These are phyloP conservation scores for Sphagnum tenellum DNA, from an alignment of 225 moss, liverwort and hornwort species.

Conservation along the genomic window DNA sequence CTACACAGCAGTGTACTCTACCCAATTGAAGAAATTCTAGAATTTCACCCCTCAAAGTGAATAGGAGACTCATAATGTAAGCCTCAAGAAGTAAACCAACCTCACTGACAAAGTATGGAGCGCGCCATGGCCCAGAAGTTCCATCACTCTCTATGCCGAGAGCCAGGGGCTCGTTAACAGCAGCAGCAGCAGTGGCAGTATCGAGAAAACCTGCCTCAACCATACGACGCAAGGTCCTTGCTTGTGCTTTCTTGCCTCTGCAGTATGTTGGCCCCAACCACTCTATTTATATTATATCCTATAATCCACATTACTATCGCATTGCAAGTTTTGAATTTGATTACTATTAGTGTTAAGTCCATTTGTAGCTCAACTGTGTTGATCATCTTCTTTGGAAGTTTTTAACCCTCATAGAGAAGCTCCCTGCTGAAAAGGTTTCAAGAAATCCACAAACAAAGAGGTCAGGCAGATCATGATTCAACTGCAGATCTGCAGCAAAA, in stretches of 20 bases:
- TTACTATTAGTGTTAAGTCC: too few relatives aligned
- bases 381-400: too few relatives aligned
- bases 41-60: too few relatives aligned
- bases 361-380: too few relatives aligned
- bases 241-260: slow-evolving; percentile 86
- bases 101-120: slow-evolving; percentile 97
- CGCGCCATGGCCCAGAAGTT: slow-evolving; percentile 82
- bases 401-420: too few relatives aligned
- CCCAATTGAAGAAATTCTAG: too few relatives aligned
- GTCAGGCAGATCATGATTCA: too few relatives aligned
- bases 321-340: too few relatives aligned
- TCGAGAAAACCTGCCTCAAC: slow-evolving; percentile 94
- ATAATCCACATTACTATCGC: neutral
- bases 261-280: neutral
- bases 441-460: too few relatives aligned
- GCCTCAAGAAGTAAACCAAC: slow-evolving; percentile 19
- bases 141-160: slow-evolving; percentile 67
- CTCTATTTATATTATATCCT: neutral
- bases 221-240: slow-evolving; percentile 86
- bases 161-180: slow-evolving; percentile 62
- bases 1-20: too few relatives aligned
- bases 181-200: slow-evolving; percentile 57
- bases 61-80: neutral
- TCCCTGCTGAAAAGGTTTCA: too few relatives aligned
- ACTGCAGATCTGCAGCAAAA: too few relatives aligned